Base-by-base conservation (phyloP, 192 early-diverging fungal genomes). In the Oehlia diaphana region DNA sequence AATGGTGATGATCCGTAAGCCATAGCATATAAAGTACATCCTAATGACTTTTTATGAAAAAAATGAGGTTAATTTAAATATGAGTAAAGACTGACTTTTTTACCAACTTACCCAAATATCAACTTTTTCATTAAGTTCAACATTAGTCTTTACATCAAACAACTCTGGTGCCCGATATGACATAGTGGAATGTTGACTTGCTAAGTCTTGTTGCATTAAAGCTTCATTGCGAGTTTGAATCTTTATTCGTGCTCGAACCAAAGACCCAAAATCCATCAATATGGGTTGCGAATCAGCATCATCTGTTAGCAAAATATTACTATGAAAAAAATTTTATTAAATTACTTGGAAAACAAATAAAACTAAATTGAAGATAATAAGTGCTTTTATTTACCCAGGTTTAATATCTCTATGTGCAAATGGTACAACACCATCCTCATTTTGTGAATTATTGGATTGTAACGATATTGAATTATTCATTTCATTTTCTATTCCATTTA, bases 261-360 rank as follows among this genome's bases (percentile, higher is more conserved):
- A 87, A 26, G 92, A 93, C 72, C 93, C 93, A 80, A 94, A 90
- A 83, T 94, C 93, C 90, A 93, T 92, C n/a, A 94, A 80, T 1
- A 94, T 83, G 0, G 92, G 91, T 39, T 81, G 64, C 26, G 88
- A 88, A 74, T 93, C 92, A 77, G 88, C 87, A 74, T 93, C 92
- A 77, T 93, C 91, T 3, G 83, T 73, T 63, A 94, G 84, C 81
- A 94, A 81, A 0, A 93, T 87, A 77, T 94, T 94, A 28, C 84
- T 86, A 64, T 19, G 64, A 33, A 31, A 42, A 42, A 42, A 69
- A 69, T 31, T 58, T 21, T 50, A 69, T 12, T 10, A 28, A 44
- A 49, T 26, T 4, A 28, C 13, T 44, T 42, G 5, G 7, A 42
- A 42, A 42, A 42, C 0, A 23, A 47, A 47, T 44, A 44, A 71